Conservation (phyloP, 2,329 filamentous ascomycete genomes). For the Colletotrichum sp. region DNA sequence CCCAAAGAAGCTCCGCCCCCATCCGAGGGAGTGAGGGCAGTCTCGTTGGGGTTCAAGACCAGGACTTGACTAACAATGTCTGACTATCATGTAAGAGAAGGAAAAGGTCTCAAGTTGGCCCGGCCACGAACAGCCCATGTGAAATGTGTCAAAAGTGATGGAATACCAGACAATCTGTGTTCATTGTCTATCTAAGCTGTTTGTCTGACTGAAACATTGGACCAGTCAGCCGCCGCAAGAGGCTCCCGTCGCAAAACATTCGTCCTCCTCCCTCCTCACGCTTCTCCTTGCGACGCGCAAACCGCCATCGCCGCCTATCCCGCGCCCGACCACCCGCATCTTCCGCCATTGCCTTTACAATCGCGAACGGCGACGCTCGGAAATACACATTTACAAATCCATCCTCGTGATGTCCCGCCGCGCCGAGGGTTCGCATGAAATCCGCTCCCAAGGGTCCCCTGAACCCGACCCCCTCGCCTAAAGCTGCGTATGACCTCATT, state of each 20-base stretch:
- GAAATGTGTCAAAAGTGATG: background rate
- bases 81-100: background rate
- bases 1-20: background rate
- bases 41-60: background rate
- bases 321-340: background rate
- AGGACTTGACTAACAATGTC: background rate
- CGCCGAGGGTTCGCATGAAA: background rate
- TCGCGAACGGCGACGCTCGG: too few species aligned
- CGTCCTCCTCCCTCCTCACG: accelerated
- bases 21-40: background rate
- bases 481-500: background rate
- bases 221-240: background rate
- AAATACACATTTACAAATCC: background rate
- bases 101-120: background rate
- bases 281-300: background rate
- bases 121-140: background rate
- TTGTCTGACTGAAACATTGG: background rate
- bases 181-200: background rate
- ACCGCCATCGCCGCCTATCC: background rate
- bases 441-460: background rate
- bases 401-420: background rate
- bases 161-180: too few species aligned
- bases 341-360: background rate
- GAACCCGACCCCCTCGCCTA: background rate
- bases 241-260: background rate